Evolutionary conservation across 2,329 filamentous ascomycete species (phyloP).

Genomic region (Lachnellula subtilissima): DNA sequence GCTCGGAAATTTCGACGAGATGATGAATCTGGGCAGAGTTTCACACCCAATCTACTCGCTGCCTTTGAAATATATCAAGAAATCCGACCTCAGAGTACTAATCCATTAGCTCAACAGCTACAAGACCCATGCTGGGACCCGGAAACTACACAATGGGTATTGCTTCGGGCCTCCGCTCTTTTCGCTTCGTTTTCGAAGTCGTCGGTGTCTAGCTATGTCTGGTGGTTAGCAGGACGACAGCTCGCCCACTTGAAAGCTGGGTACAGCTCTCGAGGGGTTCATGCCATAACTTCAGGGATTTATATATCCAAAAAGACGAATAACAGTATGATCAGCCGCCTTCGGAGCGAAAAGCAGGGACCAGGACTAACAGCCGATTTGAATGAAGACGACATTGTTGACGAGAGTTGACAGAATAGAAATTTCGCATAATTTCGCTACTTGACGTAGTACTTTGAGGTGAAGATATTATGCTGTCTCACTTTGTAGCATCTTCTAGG

Average conservation of each 20-base stretch:
- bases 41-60: slow-evolving; percentile 2
- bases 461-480: too few relatives aligned
- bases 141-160: slow-evolving; percentile 36
- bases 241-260: slow-evolving; percentile 24
- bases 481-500: too few relatives aligned
- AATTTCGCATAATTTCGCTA: too few relatives aligned
- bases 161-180: slow-evolving; percentile 40
- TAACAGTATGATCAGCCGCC: neutral
- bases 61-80: slow-evolving; percentile 17
- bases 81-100: slow-evolving; percentile 20
- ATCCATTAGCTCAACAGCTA: slow-evolving; percentile 9
- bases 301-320: slow-evolving; percentile 20
- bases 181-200: slow-evolving; percentile 15
- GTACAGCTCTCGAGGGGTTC: neutral
- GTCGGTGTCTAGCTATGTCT: slow-evolving; percentile 13
- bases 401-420: too few relatives aligned
- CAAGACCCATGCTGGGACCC: slow-evolving; percentile 13
- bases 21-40: neutral
- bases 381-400: too few relatives aligned
- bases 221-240: slow-evolving; percentile 30
- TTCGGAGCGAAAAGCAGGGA: too few relatives aligned
- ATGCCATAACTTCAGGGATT: slow-evolving; percentile 14
- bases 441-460: too few relatives aligned
- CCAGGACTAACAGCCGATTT: too few relatives aligned
- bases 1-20: too few relatives aligned